A percentile compares a stretch with the other conserved stretches of the same genome.
Conservation (phyloP, 2,329 filamentous ascomycete genomes). For the Talaromyces sp. region DNA sequence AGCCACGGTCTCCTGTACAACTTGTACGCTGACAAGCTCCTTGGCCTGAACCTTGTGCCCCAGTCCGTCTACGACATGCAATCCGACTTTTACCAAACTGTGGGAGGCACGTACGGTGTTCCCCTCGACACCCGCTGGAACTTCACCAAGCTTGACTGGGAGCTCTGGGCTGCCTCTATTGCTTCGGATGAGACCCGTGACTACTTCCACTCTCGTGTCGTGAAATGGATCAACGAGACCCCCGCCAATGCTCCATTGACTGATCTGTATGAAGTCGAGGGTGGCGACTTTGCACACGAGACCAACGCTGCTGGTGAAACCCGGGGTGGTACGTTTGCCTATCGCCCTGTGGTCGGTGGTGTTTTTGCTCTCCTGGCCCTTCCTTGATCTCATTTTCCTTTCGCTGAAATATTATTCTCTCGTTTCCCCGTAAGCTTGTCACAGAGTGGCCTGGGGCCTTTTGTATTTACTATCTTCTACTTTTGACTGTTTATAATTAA, state of each 20-base stretch:
- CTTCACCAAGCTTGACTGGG: constrained; percentile 50
- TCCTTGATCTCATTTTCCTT: background rate
- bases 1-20: constrained; percentile 44
- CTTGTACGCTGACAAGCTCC: constrained; percentile 45
- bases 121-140: constrained; percentile 48
- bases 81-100: constrained; percentile 48
- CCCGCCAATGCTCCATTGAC: constrained; percentile 44
- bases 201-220: constrained; percentile 43
- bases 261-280: constrained; percentile 48
- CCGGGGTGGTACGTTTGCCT: constrained; percentile 34
- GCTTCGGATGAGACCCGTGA: constrained; percentile 36
- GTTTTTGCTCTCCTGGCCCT: constrained; percentile 34
- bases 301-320: background rate
- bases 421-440: background rate
- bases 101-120: constrained; percentile 46
- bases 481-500: background rate
- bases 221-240: constrained; percentile 46
- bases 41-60: constrained; percentile 46
- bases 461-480: background rate
- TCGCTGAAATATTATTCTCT: background rate
- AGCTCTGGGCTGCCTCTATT: constrained; percentile 47
- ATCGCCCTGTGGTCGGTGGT: constrained; percentile 49
- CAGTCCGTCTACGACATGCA: constrained; percentile 50
- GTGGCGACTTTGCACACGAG: constrained; percentile 15
- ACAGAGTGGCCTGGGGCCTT: background rate